Evolutionary conservation across 345 rosid species (phyloP), one percentile per base, ranked within the genome.

Genomic region (Lepidium didymum): DNA sequence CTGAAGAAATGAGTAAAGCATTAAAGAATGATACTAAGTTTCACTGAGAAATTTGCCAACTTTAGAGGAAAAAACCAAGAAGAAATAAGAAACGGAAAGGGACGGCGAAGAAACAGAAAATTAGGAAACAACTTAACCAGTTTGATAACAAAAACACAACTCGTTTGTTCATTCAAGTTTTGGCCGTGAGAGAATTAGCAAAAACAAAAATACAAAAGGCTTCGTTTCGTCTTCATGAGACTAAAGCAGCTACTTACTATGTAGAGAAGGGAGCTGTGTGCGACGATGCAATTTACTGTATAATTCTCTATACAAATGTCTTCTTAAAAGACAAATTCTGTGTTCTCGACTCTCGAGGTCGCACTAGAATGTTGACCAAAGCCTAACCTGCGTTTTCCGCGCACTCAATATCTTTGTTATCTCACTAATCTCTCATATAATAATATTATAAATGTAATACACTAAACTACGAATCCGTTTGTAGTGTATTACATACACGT

Each of bases 311-410:
- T 29, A 29, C 27, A 56, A 38, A 23, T 35, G 51, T 7, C 23
- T 68, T 57, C 49, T 65, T 46, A 37, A 58, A 69, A 69, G 73
- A 61, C 67, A 69, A 40, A 34, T 19, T 59, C 59, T 15, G 53
- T 27, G 56, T 56, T 62, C 64, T 55, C 63, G 56, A 44, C 25
- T 71, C 15, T 71, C 56, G 62, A 62, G 55, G 56, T 44, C 25
- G 56, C 57, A 37, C 63, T 54, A 63, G 69, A 63, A 54, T 63
- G 64, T 71, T 70, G 75, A 70, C 68, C 75, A 50, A 33, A 29
- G 35, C 37, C 44, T 19, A 57, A 37, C 58, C 12, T 53, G 58
- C 36, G 40, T 33, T 54, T 15, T 47, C 33, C 33, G 31, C 27
- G 27, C 27, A 25, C 27, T 25, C 27, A 25, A 25, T 25, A 25